Evolutionary conservation across 2,329 filamentous ascomycete species (phyloP), one percentile per base, ranked within the genome.

Genomic region (Penicillium sclerotigenum): DNA sequence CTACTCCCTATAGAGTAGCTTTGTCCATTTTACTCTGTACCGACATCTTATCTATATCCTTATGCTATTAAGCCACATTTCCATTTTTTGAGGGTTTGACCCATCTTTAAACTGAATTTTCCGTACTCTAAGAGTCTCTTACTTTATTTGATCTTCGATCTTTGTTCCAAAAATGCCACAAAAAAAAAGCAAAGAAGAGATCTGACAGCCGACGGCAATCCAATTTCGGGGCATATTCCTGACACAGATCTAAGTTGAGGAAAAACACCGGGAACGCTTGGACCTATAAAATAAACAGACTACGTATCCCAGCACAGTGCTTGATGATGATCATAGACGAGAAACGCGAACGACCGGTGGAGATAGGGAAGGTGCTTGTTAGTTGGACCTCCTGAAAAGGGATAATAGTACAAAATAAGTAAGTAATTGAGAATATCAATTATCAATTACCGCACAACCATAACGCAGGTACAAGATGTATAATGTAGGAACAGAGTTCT

Each of bases 191-290:
- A 10, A 26, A 40, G 20, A 36, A 20, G 6, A 31, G 26, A 53
- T 53, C 51, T 14, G 34, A 53, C 33, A 18, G 42, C 9, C 13
- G 10, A 24, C 20, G 22, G 22, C 34, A 40, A 38, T 43, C 8
- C 41, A 55, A 52, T 55, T 51, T 55, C 40, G 28, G 47, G 47
- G 33, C 47, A 26, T 55, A 40, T 45, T 52, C n/a, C 33, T 29
- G 33, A 38, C 26, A 36, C 41, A 46, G 34, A 55, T 55, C 53
- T 51, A 34, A 36, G 20, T 24, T 42, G 20, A 46, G 46, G 38
- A 43, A 43, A 11, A 54, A 49, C n/a, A 24, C 40, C 49, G 52
- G 22, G 31, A 8, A 22, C 28, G 52, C 46, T 50, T 51, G 31
- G 46, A 13, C 46, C 22, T 33, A 33, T 13, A n/a, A 38, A 22